Evolutionary conservation across 352 stramenopile species (phyloP), one percentile per base, ranked within the genome.

Genomic region (Phytophthora constricta): DNA sequence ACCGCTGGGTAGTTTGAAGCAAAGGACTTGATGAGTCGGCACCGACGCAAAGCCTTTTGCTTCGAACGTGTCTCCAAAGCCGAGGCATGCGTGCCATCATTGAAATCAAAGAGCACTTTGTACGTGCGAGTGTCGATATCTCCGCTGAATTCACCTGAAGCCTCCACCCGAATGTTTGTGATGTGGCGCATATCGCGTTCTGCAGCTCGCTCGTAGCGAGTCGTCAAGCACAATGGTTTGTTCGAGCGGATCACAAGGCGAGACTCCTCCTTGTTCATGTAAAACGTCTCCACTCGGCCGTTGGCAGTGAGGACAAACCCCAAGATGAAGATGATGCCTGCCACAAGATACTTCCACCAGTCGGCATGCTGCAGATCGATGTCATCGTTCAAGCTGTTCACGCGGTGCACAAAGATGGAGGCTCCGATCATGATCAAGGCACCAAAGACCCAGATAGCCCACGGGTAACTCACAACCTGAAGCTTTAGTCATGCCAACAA

Each of bases 301-400:
- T 84, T 90, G 1, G 65, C 67, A 33, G 87, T 68, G 10, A 92
- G 62, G 19, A 58, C 49, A 9, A 89, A 55, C 2, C 66, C 75
- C 27, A 82, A 41, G 13, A 81, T 16, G 68, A 87, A 89, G 41
- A 92, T 77, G 34, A 81, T 57, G 11, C 70, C 60, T 0, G 77
- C 81, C 10, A 92, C 81, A 13, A 88, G 37, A 76, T 92, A 89
- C 56, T 92, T 90, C 83, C 83, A 90, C 81, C 81, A 89, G 46
- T 74, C 72, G 1, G 64, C 59, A 14, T 82, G 62, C 5, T 19
- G 20, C 5, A 46, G 63, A 23, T 46, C 22, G 5, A 57, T 42
- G 5, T 58, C 63, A 19, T 72, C 63, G 5, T 69, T 62, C 14
- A 65, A 43, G 17, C 59, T 63, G 51, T 86, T 55, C 20, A 90